Conservation (phyloP, 2,329 filamentous ascomycete genomes). For the Penicillium oxalicum region DNA sequence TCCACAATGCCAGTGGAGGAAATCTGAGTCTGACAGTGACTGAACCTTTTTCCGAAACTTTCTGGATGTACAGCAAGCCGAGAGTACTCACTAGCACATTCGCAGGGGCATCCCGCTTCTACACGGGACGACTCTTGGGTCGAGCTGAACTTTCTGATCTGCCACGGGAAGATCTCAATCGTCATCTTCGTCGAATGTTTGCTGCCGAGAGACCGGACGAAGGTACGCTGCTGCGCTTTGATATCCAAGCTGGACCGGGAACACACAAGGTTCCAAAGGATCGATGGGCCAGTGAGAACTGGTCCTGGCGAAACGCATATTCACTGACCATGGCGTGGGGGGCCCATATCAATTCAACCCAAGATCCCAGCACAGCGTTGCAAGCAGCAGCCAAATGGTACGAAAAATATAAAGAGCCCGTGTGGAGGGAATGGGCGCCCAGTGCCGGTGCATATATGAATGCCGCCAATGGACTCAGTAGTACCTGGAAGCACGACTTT, state of each 20-base stretch:
- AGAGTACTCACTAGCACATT: conserved; percentile 22
- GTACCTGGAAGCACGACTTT: conserved; percentile 20
- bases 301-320: conserved; percentile 33
- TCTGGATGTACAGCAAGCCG: conserved; percentile 13
- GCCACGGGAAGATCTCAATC: conserved; percentile 1
- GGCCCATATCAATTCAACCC: conserved; percentile 9
- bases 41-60: conserved; percentile 16
- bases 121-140: conserved; percentile 34
- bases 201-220: conserved; percentile 14
- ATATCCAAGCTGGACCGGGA: conserved; percentile 20
- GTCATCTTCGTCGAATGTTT: conserved; percentile 9
- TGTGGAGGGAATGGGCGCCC: conserved; percentile 24
- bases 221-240: conserved; percentile 22
- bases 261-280: conserved; percentile 3
- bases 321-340: conserved; percentile 26
- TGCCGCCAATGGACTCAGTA: conserved; percentile 14
- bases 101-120: conserved; percentile 27
- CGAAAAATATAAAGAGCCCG: conserved; percentile 13
- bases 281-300: conserved; percentile 15
- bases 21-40: conserved; percentile 4
- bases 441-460: conserved; percentile 24
- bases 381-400: conserved; percentile 4
- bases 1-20: background rate
- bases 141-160: conserved; percentile 24
- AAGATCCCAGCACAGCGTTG: conserved; percentile 3